These are phyloP conservation scores for Cryphonectria parasitica DNA, from an alignment of 2,329 filamentous ascomycete genomes.

Conservation along the genomic window DNA sequence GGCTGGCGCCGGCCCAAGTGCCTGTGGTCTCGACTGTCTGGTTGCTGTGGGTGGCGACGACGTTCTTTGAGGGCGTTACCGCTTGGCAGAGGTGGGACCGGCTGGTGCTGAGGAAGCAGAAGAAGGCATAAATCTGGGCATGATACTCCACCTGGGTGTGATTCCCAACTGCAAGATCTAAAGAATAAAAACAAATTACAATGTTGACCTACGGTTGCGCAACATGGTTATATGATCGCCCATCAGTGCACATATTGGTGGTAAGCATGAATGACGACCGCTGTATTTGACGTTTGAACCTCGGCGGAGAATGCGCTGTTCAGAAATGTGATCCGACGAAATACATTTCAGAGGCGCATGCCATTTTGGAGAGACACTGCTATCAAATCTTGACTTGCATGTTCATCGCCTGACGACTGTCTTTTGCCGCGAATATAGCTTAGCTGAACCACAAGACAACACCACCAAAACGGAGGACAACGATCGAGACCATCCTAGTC, in stretches of 20 bases:
- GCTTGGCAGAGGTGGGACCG: slow-evolving; percentile 57
- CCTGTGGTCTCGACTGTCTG: slow-evolving; percentile 51
- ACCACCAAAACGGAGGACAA: too few species aligned
- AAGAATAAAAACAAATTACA: neutral
- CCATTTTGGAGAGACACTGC: too few species aligned
- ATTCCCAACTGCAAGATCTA: too few species aligned
- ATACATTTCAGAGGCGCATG: neutral
- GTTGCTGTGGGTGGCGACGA: slow-evolving; percentile 57
- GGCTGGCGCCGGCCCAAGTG: slow-evolving; percentile 54
- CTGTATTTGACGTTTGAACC: neutral
- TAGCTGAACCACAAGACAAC: too few species aligned
- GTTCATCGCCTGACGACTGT: too few species aligned
- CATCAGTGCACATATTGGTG: neutral
- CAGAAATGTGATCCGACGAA: neutral
- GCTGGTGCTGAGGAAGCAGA: slow-evolving; percentile 42
- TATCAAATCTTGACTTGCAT: too few species aligned
- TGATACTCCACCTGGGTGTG: too few species aligned
- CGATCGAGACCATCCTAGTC: too few species aligned
- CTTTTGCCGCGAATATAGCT: too few species aligned
- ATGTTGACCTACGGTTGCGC: neutral
- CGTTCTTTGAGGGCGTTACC: slow-evolving; percentile 58
- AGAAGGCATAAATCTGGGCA: slow-evolving; percentile 6
- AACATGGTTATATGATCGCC: neutral
- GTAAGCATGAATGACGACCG: neutral
- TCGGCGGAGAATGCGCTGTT: neutral